Percentiles rank a stretch among this genome's conserved stretches.
Conservation (phyloP, 1,284 basidiomycete species). For the Dichomitus squalens region DNA sequence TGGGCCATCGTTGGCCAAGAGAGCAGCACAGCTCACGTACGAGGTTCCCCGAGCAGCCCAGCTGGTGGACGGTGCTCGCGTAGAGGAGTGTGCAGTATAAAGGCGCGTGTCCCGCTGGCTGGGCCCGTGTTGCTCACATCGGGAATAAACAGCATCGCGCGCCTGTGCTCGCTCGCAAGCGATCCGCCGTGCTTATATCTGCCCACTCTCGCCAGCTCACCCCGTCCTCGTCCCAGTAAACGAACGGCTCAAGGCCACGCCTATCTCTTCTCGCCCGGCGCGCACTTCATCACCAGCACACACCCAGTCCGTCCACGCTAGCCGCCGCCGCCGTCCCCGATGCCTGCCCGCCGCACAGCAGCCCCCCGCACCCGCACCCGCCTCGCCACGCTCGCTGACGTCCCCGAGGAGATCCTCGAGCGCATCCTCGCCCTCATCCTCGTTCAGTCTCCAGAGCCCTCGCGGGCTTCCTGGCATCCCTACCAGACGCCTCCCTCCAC, state of each 20-base stretch:
- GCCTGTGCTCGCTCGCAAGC: constrained; percentile 12
- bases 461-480: constrained; percentile 35
- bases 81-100: constrained; percentile 9
- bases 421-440: constrained; percentile 49
- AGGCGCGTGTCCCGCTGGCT: constrained; percentile 17
- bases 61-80: not conserved
- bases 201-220: constrained; percentile 7
- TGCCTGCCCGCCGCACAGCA: not conserved
- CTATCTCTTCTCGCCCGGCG: not conserved
- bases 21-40: constrained; percentile 8
- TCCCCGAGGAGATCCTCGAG: constrained; percentile 61
- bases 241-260: not conserved
- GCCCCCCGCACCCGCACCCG: constrained; percentile 10
- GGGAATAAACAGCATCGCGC: constrained; percentile 20
- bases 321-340: not conserved
- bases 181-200: constrained; percentile 20
- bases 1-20: not conserved
- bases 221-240: constrained; percentile 1
- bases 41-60: constrained; percentile 22
- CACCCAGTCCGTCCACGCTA: not conserved
- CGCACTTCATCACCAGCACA: not conserved
- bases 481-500: constrained; percentile 14
- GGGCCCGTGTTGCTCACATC: constrained; percentile 19
- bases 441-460: constrained; percentile 25
- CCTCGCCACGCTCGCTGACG: constrained; percentile 34